A percentile compares a stretch with the other conserved stretches of the same genome.
Conservation (phyloP, 306 rosid genomes). For the Castanea crenata region DNA sequence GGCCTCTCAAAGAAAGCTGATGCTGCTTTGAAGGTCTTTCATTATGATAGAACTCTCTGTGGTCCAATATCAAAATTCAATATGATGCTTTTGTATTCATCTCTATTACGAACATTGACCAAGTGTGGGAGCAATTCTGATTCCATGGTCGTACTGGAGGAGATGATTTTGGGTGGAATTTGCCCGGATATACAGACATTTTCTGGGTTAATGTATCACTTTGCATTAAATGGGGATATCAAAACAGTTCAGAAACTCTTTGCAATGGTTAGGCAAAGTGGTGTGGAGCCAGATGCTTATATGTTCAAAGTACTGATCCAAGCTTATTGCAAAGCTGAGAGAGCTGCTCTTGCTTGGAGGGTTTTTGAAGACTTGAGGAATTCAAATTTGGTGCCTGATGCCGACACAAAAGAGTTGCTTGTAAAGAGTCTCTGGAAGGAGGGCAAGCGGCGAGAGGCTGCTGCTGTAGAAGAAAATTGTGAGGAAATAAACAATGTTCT, state of each 20-base stretch:
- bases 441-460: conserved; percentile 80
- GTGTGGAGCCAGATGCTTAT: conserved; percentile 64
- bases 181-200: conserved; percentile 75
- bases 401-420: conserved; percentile 69
- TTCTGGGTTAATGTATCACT: conserved; percentile 70
- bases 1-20: conserved; percentile 77
- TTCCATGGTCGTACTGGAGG: conserved; percentile 62
- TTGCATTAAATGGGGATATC: conserved; percentile 58
- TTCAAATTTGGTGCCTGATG: conserved; percentile 55
- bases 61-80: conserved; percentile 59
- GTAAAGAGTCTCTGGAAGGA: conserved; percentile 87
- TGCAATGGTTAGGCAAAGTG: conserved; percentile 66
- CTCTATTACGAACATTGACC: conserved; percentile 66
- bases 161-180: conserved; percentile 65
- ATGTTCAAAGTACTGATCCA: conserved; percentile 62
- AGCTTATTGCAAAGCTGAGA: conserved; percentile 76
- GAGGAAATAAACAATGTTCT: conserved; percentile 45
- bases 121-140: conserved; percentile 63
- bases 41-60: conserved; percentile 47
- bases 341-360: conserved; percentile 75
- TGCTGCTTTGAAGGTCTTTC: conserved; percentile 78
- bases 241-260: conserved; percentile 71
- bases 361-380: conserved; percentile 69
- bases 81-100: conserved; percentile 68
- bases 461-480: conserved; percentile 63